Percentiles rank a stretch among this genome's conserved stretches.
Conservation (phyloP, 495 filamentous ascomycete species). For the Elaphomyces granulatus region DNA sequence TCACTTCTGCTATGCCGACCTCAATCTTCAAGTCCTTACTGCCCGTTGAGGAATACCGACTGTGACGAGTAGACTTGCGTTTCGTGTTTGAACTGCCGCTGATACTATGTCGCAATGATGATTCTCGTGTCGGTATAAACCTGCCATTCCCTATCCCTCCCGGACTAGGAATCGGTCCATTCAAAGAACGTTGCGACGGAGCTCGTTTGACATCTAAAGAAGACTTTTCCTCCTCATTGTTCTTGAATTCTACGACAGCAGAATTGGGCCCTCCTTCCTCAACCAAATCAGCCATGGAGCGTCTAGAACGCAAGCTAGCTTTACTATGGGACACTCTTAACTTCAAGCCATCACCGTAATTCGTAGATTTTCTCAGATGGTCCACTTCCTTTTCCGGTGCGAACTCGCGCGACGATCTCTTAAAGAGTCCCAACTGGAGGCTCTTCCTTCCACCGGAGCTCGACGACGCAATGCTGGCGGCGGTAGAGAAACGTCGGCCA, state of each 20-base stretch:
- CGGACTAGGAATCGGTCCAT: slow-evolving; percentile 17
- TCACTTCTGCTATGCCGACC: slow-evolving; percentile 20
- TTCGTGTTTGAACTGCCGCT: slow-evolving; percentile 22
- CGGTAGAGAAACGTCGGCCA: slow-evolving; percentile 23
- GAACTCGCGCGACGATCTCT: slow-evolving; percentile 27
- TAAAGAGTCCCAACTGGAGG: slow-evolving; percentile 24
- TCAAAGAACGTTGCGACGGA: slow-evolving; percentile 1
- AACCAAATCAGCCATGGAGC: slow-evolving; percentile 32
- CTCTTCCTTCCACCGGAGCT: slow-evolving; percentile 27
- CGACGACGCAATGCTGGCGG: slow-evolving; percentile 28
- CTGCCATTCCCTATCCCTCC: slow-evolving; percentile 34
- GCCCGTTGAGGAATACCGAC: slow-evolving; percentile 26
- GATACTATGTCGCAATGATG: slow-evolving; percentile 46
- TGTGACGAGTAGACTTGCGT: slow-evolving; percentile 23
- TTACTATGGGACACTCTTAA: slow-evolving; percentile 25
- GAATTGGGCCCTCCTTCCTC: slow-evolving; percentile 21
- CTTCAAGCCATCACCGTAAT: slow-evolving; percentile 25
- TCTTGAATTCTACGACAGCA: slow-evolving; percentile 9
- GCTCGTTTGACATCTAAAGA: neutral
- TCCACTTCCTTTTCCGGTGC: slow-evolving; percentile 23
- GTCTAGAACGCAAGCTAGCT: slow-evolving; percentile 29
- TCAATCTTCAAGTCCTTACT: slow-evolving; percentile 23
- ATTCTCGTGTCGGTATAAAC: slow-evolving; percentile 52
- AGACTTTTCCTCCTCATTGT: neutral
- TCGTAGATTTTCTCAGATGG: slow-evolving; percentile 23